Base-by-base conservation (phyloP, 148 eudicot genomes). In the Vaccinium macrocarpon region DNA sequence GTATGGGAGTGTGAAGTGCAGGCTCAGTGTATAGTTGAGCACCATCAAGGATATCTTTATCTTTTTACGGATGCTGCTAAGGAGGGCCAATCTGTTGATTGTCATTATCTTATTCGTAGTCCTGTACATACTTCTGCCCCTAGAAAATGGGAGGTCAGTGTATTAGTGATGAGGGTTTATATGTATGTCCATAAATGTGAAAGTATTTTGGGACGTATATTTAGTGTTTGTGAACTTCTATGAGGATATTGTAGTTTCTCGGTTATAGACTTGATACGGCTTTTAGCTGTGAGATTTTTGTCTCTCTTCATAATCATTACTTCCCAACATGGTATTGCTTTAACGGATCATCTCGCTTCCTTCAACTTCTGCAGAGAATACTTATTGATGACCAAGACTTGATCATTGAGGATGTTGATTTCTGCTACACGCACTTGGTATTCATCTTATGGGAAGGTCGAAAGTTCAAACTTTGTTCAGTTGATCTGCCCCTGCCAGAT, bases 11-110 rank as follows among this genome's bases (percentile, higher is more conserved):
- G 97, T 83, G 93, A 87, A 61, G 90, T 91, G 15, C 87, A 90
- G 61, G 91, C 88, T 78, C 98, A 96, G 88, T 96, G 98, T 87
- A 86, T 93, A 80, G 89, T 94, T 75, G 99, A 96, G 92, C 99
- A 96, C 88, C 98, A 96, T 86, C 93, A 81, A 84, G 98, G 97
- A 50, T 88, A 89, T 87, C 93, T 96, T 73, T 96, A 92, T 87
- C 87, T 94, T 53, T 94, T 96, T 81, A 93, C 99, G 13, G 90
- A 96, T 88, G 95, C 95, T 75, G 75, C 93, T 38, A 90, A 83
- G 84, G 90, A 87, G 35, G 97, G 95, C 18, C 91, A 92, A 35
- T 90, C 91, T 85, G 89, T 89, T 86, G 95, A 94, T 90, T 86
- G 84, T 83, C 98, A 93, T 87, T 93, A 96, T 87, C 93, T 96